Base-by-base conservation (phyloP, 768 basidiomycete species). In the Kwoniella dejecticola region DNA sequence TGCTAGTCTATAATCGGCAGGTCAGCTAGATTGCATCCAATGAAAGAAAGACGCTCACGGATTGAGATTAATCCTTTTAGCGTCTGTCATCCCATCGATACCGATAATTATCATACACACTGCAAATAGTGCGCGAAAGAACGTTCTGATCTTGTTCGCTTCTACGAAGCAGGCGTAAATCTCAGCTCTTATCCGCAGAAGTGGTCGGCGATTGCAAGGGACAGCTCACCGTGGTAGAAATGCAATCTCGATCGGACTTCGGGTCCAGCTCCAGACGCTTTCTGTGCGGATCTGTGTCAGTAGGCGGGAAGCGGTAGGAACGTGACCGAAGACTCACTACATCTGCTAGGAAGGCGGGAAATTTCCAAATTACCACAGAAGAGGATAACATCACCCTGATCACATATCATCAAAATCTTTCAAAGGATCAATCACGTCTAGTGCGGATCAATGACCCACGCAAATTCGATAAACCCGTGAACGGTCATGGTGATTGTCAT, bases 251-350 rank as follows among this genome's bases (percentile, higher is more conserved):
- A 52, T 50, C 67, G 63, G 13, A 74, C 72, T 8, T 70, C 72
- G 17, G 69, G 69, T 41, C 69, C 67, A 19, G 72, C 72, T 12
- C 72, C 72, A 15, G 72, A 70, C 1, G 59, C 49, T 62, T 67
- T 64, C 69, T 71, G n/a, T n/a, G 40, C 7, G 23, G 13, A 45
- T 17, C n/a, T 46, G n/a, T 52, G 21, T 40, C 8, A 19, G 26
- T 26, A 19, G 23, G 6, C 19, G n/a, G 7, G 17, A 0, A 5
- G 13, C 4, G 23, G 11, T 5, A 29, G 11, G 44, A 52, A 12
- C 3, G n/a, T 15, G 38, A 17, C 13, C 17, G 13, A 33, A 27
- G 21, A 64, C 69, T 62, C 40, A 66, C 67, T 11, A 74, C 69
- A 41, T 68, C 67, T 6, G 60, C 38, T 4, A 74, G 67, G 57